Evolutionary conservation across 2,329 filamentous ascomycete genomes (phyloP).

Genomic region (Pyrenophora seminiperda): DNA sequence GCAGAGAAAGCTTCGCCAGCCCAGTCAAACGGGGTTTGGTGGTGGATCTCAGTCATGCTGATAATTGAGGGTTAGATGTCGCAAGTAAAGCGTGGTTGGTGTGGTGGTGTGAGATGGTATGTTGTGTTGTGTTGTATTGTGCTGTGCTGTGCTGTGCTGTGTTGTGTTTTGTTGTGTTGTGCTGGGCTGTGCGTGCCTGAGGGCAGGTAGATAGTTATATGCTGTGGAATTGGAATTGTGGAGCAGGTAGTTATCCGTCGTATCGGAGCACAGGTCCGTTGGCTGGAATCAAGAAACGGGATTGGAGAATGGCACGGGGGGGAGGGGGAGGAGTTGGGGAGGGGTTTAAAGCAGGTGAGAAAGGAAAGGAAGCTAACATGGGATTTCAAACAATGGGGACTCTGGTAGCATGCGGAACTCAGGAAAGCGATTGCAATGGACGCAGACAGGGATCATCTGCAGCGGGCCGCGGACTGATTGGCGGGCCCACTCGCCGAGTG

Average conservation of each 20-base stretch:
- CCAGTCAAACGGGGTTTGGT: constrained; percentile 32
- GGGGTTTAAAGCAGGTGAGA: constrained; percentile 6
- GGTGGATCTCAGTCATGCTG: constrained; percentile 29
- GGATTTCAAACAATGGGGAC: constrained; percentile 16
- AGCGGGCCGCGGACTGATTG: constrained; percentile 6
- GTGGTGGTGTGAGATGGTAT: neutral
- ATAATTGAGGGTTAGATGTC: neutral
- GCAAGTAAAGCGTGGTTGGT: neutral
- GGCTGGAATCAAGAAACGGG: neutral
- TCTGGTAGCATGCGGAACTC: constrained; percentile 13
- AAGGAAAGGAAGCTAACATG: constrained; percentile 6
- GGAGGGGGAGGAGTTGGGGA: constrained; percentile 1
- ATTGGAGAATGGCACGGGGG: neutral
- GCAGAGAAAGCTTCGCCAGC: constrained; percentile 35
- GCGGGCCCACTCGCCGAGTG: neutral
- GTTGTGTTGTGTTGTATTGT: neutral
- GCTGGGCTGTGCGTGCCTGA: neutral
- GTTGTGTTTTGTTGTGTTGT: neutral
- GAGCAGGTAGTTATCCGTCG: too few species aligned
- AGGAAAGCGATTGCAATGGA: constrained; percentile 13
- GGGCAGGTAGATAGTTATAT: neutral
- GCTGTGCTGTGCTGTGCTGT: neutral
- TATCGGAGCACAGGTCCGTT: neutral
- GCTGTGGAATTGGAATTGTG: neutral
- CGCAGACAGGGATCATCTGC: neutral